Base-by-base conservation (phyloP, 345 rosid genomes). In the Moricandia arvensis region DNA sequence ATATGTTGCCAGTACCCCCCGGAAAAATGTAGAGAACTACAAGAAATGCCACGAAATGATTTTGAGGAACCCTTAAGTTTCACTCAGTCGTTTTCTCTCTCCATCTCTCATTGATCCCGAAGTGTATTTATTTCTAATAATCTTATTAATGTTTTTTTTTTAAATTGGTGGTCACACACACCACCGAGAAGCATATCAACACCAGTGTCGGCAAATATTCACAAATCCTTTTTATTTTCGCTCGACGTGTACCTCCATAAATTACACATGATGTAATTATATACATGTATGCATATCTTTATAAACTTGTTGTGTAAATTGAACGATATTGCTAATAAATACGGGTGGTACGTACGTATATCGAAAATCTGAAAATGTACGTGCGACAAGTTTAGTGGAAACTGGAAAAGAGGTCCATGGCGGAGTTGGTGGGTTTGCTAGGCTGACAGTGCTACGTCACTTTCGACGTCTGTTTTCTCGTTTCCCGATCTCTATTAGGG, bases 141-240 rank as follows among this genome's bases (percentile, higher is more conserved):
- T 34, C 33, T 72, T 21, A 24, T 9, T 51, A 31, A 34, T n/a
- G n/a, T 34, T 75, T 17, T 34, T 45, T 29, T 34, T 8, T 7
- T 53, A 27, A 65, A 75, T 11, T 45, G 70, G 75, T 77, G 75
- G 80, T 77, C 75, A 77, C 64, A 75, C 74, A 76, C 63, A 60
- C 79, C 59, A 69, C 47, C 63, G 11, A 31, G 7, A 55, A 70
- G 41, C 75, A 71, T 76, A 77, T 77, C 75, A 77, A 77, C 76
- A 55, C 71, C 80, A 6, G 66, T 64, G 80, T 77, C 80, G 80
- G 80, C 80, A 77, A 55, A 63, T 77, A 63, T 57, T 69, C 71
- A 77, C 38, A 70, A 64, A 77, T 62, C 47, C 12, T 8, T 17
- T 31, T 45, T 63, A n/a, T 37, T 17, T 17, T 29, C 31, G 49